phyloP scores from a whole-genome alignment of 176 grass and related monocot genomes.

The bread wheat (Triticum aestivum) region DNA sequence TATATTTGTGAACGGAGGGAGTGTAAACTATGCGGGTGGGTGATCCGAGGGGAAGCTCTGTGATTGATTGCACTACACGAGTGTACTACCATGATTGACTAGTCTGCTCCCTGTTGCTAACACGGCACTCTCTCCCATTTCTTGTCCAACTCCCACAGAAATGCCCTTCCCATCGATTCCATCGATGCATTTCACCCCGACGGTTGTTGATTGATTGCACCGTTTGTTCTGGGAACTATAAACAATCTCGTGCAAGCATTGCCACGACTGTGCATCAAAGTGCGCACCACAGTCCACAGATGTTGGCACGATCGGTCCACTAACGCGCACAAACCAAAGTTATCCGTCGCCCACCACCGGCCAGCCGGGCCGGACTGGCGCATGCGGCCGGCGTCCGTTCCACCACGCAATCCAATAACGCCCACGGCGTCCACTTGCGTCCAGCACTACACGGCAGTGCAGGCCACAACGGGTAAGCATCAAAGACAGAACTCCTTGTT shows the following conservation, averaged over 20 bases:
- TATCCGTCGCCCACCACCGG: background rate
- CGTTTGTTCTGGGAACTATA: background rate
- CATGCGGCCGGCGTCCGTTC: background rate
- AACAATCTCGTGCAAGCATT: background rate
- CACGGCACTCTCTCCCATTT: background rate
- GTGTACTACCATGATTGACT: too few relatives aligned
- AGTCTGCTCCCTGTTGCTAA: too few relatives aligned
- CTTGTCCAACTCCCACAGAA: background rate
- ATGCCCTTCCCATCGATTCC: background rate
- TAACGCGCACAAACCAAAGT: background rate
- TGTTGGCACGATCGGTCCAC: background rate
- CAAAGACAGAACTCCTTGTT: background rate
- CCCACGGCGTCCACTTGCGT: background rate
- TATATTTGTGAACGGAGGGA: too few relatives aligned
- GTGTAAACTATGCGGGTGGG: too few relatives aligned
- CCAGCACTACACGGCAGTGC: background rate
- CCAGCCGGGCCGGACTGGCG: background rate
- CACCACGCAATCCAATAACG: conserved; percentile 11
- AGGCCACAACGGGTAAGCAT: background rate
- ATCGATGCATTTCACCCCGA: too few relatives aligned
- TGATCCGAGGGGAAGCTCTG: too few relatives aligned
- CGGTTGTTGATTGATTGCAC: too few relatives aligned
- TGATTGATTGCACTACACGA: too few relatives aligned
- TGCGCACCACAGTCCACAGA: background rate
- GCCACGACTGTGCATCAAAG: background rate